phyloP scores from a whole-genome alignment of 805 yeast species.

The baker's yeast (Saccharomyces cerevisiae) region DNA sequence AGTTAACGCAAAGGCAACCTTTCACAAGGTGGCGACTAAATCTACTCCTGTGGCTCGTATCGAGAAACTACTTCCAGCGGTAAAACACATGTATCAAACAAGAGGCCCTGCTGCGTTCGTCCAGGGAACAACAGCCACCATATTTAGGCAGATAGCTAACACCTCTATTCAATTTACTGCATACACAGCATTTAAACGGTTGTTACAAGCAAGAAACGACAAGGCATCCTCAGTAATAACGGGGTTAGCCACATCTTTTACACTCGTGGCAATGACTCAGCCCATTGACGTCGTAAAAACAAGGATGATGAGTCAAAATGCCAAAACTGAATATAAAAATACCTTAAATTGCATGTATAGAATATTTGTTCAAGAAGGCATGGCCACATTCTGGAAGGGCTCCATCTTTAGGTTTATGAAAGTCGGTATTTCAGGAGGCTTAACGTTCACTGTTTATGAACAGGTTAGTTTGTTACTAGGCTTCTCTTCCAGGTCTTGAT shows the following conservation, averaged over 20 bases:
- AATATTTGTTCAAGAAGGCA: slow-evolving; percentile 40
- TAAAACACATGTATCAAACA: slow-evolving; percentile 57
- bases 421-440: slow-evolving; percentile 62
- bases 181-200: slow-evolving; percentile 69
- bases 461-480: slow-evolving; percentile 24
- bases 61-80: slow-evolving; percentile 38
- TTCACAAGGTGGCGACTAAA: slow-evolving; percentile 22
- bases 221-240: slow-evolving; percentile 36
- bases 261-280: slow-evolving; percentile 73
- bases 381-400: slow-evolving; percentile 46
- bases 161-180: slow-evolving; percentile 80
- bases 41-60: slow-evolving; percentile 26
- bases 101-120: slow-evolving; percentile 73
- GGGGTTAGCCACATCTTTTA: slow-evolving; percentile 59
- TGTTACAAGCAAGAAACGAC: slow-evolving; percentile 25
- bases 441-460: slow-evolving; percentile 58
- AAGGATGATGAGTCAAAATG: slow-evolving; percentile 71
- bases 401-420: slow-evolving; percentile 62
- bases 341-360: slow-evolving; percentile 48
- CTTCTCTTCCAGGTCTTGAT: neutral
- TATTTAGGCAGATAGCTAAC: slow-evolving; percentile 68
- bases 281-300: slow-evolving; percentile 86
- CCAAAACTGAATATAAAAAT: slow-evolving; percentile 50
- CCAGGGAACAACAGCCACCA: slow-evolving; percentile 78
- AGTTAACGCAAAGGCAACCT: slow-evolving; percentile 20